Base-by-base conservation (phyloP, 306 rosid species). In the Rosa chinensis region DNA sequence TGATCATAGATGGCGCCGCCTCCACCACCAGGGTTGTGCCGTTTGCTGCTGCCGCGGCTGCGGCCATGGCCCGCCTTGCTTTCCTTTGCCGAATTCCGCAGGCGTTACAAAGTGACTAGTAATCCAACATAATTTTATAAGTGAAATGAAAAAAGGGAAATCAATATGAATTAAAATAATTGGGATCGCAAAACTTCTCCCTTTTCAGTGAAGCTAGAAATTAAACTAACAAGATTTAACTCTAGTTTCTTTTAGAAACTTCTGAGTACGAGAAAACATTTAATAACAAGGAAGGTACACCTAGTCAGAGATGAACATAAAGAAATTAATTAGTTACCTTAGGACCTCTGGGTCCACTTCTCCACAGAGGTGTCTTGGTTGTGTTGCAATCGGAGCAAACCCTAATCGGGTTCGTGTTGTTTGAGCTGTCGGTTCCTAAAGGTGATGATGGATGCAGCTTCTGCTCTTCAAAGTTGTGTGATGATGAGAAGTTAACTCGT, bases 261-360 rank as follows among this genome's bases (percentile, higher is more conserved):
- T 35, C 12, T 7, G 44, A 64, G 70, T 64, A 64, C n/a, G 70
- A 64, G n/a, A 35, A 14, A 64, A 14, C 21, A 5, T 35, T 32
- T 13, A 63, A 64, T 6, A 12, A 11, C 14, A 5, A 53, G 39
- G 35, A 64, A 64, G 44, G n/a, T 32, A 32, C 68, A 62, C 20
- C 20, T 5, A 64, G 70, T 35, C 70, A 64, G 23, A 64, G 43
- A 64, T 0, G 20, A 32, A 37, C 5, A 32, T 49, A 32, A 73
- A 73, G 23, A 52, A 8, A 14, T 55, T 12, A n/a, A 39, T 13
- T 62, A 62, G 14, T 68, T 90, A 92, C 99, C 99, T 94, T 94
- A 16, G 99, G 99, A 59, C 99, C 99, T 85, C 89, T 89, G 11
- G 99, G 99, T 70, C 99, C 99, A 83, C 97, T 91, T 76, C 99